Evolutionary conservation across 2,329 filamentous ascomycete genomes (phyloP).

Genomic region (Biscogniauxia sp.): DNA sequence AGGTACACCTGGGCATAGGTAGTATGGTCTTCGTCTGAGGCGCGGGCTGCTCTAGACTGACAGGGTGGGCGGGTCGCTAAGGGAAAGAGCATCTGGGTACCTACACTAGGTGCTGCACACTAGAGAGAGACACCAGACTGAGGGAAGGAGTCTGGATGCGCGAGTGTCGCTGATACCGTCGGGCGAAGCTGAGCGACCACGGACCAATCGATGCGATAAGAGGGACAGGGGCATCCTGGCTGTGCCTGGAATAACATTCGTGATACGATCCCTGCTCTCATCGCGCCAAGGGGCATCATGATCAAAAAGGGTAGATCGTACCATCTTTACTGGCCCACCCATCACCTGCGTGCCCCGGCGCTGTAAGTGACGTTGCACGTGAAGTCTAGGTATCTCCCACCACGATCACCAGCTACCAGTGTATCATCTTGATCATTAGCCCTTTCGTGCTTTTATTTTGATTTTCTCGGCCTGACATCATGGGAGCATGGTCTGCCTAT

Average conservation of each 20-base stretch:
- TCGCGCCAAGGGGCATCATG: not conserved
- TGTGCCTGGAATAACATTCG: not conserved
- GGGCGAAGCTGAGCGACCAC: constrained; percentile 2
- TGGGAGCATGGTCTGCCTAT: not conserved
- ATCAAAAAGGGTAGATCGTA: not conserved
- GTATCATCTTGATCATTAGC: not conserved
- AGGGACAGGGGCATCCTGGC: not conserved
- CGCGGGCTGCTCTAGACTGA: not conserved
- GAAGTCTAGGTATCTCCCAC: not conserved
- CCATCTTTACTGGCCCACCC: not conserved
- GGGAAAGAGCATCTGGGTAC: too few relatives aligned
- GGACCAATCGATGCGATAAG: constrained; percentile 1
- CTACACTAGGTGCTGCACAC: too few relatives aligned
- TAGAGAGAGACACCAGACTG: not conserved
- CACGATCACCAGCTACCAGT: not conserved
- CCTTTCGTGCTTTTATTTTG: not conserved
- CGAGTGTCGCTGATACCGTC: not conserved
- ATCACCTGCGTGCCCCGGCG: not conserved
- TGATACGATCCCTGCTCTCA: not conserved
- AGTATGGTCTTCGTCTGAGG: not conserved
- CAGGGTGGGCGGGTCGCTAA: not conserved
- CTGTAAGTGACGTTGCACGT: not conserved
- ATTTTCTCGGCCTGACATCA: not conserved
- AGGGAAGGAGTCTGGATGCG: not conserved
- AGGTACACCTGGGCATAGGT: too few relatives aligned